These are phyloP conservation scores for Podaxis sp. DNA, from an alignment of 768 basidiomycete species.

Conservation along the genomic window DNA sequence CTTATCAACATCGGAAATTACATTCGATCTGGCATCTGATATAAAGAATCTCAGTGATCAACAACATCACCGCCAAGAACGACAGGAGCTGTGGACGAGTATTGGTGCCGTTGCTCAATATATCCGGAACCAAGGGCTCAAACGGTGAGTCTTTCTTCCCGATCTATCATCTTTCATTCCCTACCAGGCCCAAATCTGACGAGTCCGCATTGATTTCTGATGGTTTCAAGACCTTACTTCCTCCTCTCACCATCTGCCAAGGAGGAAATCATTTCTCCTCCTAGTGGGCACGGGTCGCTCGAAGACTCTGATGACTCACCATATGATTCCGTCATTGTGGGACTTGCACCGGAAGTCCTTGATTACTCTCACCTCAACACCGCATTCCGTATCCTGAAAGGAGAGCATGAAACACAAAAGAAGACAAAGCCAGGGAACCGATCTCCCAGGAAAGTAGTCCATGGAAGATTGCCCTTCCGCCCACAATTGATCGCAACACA, in stretches of 20 bases:
- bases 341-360: conserved; percentile 52
- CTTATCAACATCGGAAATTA: neutral
- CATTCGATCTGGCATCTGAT: neutral
- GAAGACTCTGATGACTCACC: conserved; percentile 17
- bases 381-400: conserved; percentile 64
- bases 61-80: conserved; percentile 4
- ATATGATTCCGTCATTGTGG: conserved; percentile 65
- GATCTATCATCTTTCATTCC: too few species aligned
- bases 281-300: neutral
- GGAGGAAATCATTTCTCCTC: conserved; percentile 35
- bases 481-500: conserved; percentile 59
- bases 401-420: conserved; percentile 28
- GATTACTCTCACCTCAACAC: conserved; percentile 58
- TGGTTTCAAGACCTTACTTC: conserved; percentile 47
- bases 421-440: neutral
- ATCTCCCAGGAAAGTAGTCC: neutral
- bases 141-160: conserved; percentile 33
- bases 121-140: conserved; percentile 39
- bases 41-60: neutral
- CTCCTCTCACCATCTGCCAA: conserved; percentile 52
- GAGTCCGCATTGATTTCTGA: neutral
- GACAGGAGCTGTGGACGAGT: conserved; percentile 61
- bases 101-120: conserved; percentile 55
- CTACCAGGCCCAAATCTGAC: neutral
- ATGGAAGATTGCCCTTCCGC: neutral